Evolutionary conservation across 2,329 filamentous ascomycete genomes (phyloP), one percentile per base, ranked within the genome.

Genomic region (Epicoccum nigrum): DNA sequence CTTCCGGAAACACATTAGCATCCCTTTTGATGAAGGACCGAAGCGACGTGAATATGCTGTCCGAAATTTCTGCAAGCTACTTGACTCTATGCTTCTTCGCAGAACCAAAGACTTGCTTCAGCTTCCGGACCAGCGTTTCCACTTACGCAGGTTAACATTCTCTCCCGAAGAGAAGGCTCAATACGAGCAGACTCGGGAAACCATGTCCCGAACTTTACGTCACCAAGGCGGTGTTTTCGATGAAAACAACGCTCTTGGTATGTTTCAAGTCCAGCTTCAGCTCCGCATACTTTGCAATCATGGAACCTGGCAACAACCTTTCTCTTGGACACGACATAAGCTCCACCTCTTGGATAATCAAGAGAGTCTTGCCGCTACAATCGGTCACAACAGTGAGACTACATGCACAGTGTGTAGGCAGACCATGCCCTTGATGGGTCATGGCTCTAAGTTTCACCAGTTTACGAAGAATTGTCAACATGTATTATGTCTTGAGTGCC

Each of bases 281-380:
- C 59, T 81, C 11, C 73, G 79, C 0, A 75, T 80, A 5, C 53
- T 81, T 1, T 81, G 79, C 60, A 81, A 81, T 46, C 79, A 81
- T 52, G 79, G 79, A 1, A 81, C 79, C 0, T 78, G 70, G 55
- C 78, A 80, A 52, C 72, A 77, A 28, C 66, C 60, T 0, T 77
- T 78, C 35, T 76, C 75, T 1, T 80, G 77, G 77, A 64, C 64
- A 33, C 69, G 65, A 20, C 66, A 67, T 3, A 70, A 69, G 31
- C 30, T 70, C 8, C 53, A 70, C 21, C 40, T 70, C 6, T 40
- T 66, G 7, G 70, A 79, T n/a, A 73, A 74, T 31, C 58, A 63
- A 54, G 64, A 73, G 31, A 71, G 73, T 43, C 68, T 69, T 11
- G 56, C 68, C 55, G 65, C 51, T 7, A 58, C 55, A 0, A 15